Base-by-base conservation (phyloP, 1,284 basidiomycete genomes). In the Xerocomus amazonicus region DNA sequence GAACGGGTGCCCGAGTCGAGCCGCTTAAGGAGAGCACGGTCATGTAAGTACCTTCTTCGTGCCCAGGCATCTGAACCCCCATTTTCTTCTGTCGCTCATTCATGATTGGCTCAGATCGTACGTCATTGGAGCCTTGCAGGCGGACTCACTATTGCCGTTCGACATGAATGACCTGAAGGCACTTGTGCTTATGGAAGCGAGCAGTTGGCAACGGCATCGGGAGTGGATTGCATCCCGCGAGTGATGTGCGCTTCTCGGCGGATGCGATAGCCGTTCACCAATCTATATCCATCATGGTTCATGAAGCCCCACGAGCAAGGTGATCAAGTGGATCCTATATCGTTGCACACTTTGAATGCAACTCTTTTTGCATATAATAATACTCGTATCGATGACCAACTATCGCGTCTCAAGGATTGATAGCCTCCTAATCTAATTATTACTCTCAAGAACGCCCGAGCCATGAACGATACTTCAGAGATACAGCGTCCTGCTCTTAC, bases 11-110 rank as follows among this genome's bases (percentile, higher is more conserved):
- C 58, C 67, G 57, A 60, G 63, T 71, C 23, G 73, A 76, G 41
- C 76, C 77, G 12, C 67, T 84, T 44, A 76, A 77, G 48, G 68
- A 71, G 47, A 67, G 71, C 31, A 81, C 80, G 4, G 79, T 83
- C 19, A 81, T 84, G 81, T 84, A 51, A 53, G 78, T 38, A 8
- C n/a, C 9, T 17, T 23, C 12, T 23, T 27, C 16, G 10, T 14
- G 19, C 23, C 9, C 9, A 9, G 8, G 27, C 12, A 8, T n/a
- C 7, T 39, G 27, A 16, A 19, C 16, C 5, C 8, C 6, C 10
- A 13, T 13, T 19, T 12, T 32, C 28, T 31, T 19, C 6, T 7
- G 16, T 46, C 31, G 6, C 45, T 32, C 33, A 46, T 45, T 28
- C 43, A 34, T 36, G 17, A 7, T n/a, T 34, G 32, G 28, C 3